phyloP scores from a whole-genome alignment of 148 eudicot species.

The Chenopodium quinoa region DNA sequence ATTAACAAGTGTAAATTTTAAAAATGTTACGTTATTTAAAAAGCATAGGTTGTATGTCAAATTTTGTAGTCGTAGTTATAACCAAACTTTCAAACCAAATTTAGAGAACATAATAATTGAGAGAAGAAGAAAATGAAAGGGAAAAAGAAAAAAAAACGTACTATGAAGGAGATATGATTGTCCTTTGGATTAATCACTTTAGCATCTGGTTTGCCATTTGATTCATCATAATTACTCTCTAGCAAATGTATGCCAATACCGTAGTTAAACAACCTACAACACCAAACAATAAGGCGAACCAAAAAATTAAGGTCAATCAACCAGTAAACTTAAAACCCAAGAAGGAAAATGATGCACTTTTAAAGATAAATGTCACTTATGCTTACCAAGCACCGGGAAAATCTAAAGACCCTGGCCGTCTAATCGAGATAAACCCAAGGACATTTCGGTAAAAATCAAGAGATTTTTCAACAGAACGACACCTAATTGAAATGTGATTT shows the following conservation, averaged over 20 bases:
- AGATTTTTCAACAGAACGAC: slow-evolving; percentile 46
- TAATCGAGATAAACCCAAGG: slow-evolving; percentile 45
- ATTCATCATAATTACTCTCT: slow-evolving; percentile 32
- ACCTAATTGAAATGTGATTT: slow-evolving; percentile 47
- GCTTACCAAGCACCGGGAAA: slow-evolving; percentile 61
- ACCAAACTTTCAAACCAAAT: neutral
- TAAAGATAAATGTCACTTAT: neutral
- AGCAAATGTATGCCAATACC: slow-evolving; percentile 57
- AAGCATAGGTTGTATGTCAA: no score
- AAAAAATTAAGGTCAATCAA: neutral
- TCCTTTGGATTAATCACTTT: slow-evolving; percentile 47
- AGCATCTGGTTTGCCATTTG: slow-evolving; percentile 21
- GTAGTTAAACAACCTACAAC: slow-evolving; percentile 44
- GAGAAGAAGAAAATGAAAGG: neutral
- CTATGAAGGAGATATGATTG: slow-evolving; percentile 57
- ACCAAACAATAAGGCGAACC: neutral
- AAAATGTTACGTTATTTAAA: no score
- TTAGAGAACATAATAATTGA: neutral
- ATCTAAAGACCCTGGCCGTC: slow-evolving; percentile 43
- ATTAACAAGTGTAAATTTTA: no score
- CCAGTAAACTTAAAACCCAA: neutral
- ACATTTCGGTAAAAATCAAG: slow-evolving; percentile 44
- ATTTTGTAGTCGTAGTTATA: neutral
- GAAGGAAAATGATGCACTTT: neutral
- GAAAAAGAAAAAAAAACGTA: neutral